Evolutionary conservation across 306 rosid species (phyloP), one percentile per base, ranked within the genome.

Genomic region (Corylus avellana): DNA sequence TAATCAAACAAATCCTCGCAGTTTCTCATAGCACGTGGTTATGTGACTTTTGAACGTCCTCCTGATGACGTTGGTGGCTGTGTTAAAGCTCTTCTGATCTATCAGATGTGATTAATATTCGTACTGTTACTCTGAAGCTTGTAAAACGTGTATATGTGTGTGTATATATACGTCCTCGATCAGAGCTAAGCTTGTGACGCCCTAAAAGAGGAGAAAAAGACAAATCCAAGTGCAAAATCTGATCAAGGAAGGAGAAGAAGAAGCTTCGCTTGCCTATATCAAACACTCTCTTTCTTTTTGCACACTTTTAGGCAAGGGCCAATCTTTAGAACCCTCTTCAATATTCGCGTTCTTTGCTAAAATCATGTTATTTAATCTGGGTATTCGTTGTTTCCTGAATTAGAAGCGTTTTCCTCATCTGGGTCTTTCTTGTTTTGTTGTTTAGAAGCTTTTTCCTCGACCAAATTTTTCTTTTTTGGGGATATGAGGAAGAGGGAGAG

Each of bases 401-500:
- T 47, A 22, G 42, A 75, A 37, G 22, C 29, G 12, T 48, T 78
- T 69, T 71, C 39, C 66, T 83, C 76, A 84, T 87, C 90, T 81
- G 87, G 84, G 88, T 83, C 44, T 51, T 67, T 25, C n/a, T 75
- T 79, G 64, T 32, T 72, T 77, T 51, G 56, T 39, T 70, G 54
- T 72, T 86, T 70, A 13, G 79, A 84, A 74, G 72, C 72, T 1
- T 13, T 67, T 83, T 80, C 44, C 64, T 63, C 77, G 35, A 22
- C 66, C 37, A 22, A 59, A 25, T 77, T 80, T 77, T 81, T 37
- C 46, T 54, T 74, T 54, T 37, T 42, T 54, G 48, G 53, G 84
- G 79, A 44, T 64, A 95, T 96, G 99, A 93, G 98, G 90, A 96
- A 96, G 84, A 89, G 99, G 81, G 99, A 96, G 85, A 93, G 99